Evolutionary conservation across 805 yeast genomes (phyloP).

Genomic region (Komagataella mondaviorum): DNA sequence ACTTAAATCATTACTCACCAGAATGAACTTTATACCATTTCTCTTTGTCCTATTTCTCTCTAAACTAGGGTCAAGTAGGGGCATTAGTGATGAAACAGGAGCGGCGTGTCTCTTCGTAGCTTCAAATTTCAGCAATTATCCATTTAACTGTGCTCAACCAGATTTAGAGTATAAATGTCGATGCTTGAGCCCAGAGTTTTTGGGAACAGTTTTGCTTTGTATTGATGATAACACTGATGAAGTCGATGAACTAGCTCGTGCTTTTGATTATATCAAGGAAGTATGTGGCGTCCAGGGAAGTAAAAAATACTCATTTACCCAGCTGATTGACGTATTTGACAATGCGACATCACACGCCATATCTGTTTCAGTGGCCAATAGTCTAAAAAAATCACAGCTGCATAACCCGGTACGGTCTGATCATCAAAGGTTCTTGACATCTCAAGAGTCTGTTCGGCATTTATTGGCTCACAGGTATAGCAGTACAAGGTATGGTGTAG

Average conservation of each 20-base stretch:
- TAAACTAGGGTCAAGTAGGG: neutral
- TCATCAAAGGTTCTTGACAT: neutral
- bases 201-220: constrained; percentile 1
- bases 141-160: neutral
- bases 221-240: neutral
- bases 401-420: neutral
- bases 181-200: neutral
- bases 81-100: neutral
- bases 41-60: neutral
- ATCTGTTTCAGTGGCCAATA: neutral
- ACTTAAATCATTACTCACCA: neutral
- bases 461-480: neutral
- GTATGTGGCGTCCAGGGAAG: neutral
- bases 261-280: neutral
- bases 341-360: neutral
- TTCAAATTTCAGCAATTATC: neutral
- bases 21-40: neutral
- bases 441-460: neutral
- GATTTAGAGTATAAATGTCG: neutral
- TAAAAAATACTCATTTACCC: neutral
- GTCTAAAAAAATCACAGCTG: neutral
- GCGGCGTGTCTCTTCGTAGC: neutral
- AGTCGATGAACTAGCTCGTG: neutral
- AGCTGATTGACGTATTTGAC: neutral
- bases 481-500: neutral